Evolutionary conservation across 106 monocot genomes (phyloP).

Genomic region (Dioscorea alata): DNA sequence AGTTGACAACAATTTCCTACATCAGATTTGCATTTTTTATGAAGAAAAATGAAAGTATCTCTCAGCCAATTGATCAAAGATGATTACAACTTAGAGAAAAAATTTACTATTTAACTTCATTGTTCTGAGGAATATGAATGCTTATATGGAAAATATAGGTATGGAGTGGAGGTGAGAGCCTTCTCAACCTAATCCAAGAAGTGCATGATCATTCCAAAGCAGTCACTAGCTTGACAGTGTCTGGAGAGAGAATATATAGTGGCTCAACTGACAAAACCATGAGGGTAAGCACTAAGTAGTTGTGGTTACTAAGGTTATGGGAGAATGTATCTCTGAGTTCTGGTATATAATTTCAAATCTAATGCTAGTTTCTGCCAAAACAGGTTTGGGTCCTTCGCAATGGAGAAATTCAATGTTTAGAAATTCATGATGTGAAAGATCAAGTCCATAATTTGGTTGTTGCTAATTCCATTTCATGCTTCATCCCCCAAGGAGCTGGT

Average conservation of each 20-base stretch:
- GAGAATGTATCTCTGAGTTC: not conserved
- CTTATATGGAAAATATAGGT: slow-evolving; percentile 9
- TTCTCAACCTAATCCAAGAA: slow-evolving; percentile 35
- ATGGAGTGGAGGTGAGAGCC: slow-evolving; percentile 29
- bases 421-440: slow-evolving; percentile 48
- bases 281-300: slow-evolving; percentile 19
- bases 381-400: slow-evolving; percentile 43
- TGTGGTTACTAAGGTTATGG: not conserved
- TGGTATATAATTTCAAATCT: not conserved
- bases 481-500: slow-evolving; percentile 47
- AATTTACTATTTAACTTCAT: too few species aligned
- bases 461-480: slow-evolving; percentile 41
- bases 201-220: slow-evolving; percentile 45
- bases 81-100: too few species aligned
- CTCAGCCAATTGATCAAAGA: too few species aligned
- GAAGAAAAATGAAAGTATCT: too few species aligned
- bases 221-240: slow-evolving; percentile 39
- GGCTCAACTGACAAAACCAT: slow-evolving; percentile 51
- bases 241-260: slow-evolving; percentile 46
- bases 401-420: slow-evolving; percentile 21
- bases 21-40: too few species aligned
- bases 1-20: too few species aligned
- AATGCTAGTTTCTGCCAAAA: not conserved
- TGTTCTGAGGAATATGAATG: too few species aligned
- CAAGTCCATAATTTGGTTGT: slow-evolving; percentile 34